Conservation (phyloP, 1,284 basidiomycete genomes). For the Cryptococcus jaspeensis region DNA sequence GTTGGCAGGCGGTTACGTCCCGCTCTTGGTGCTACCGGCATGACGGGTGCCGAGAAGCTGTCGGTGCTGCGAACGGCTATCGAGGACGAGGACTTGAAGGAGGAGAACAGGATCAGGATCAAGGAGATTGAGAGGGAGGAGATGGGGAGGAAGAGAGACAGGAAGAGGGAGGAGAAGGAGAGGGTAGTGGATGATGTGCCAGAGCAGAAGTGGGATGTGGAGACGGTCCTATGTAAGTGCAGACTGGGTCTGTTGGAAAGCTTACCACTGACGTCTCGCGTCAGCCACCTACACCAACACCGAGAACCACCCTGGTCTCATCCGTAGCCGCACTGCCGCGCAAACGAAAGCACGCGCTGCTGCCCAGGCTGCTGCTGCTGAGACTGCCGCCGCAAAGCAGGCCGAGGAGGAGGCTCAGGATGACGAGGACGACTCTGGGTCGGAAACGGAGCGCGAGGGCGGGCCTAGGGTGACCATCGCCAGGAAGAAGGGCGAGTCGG, state of each 20-base stretch:
- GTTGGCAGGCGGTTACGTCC: slow-evolving; percentile 78
- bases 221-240: slow-evolving; percentile 84
- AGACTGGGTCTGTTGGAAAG: too few species aligned
- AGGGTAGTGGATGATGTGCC: slow-evolving; percentile 63
- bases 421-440: slow-evolving; percentile 50
- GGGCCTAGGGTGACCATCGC: slow-evolving; percentile 53
- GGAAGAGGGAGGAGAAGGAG: slow-evolving; percentile 51
- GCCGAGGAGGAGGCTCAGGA: slow-evolving; percentile 45
- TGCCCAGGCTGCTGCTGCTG: background rate
- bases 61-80: slow-evolving; percentile 74
- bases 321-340: slow-evolving; percentile 63
- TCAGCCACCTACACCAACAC: slow-evolving; percentile 90
- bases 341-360: slow-evolving; percentile 33
- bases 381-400: background rate
- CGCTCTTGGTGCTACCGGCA: slow-evolving; percentile 61
- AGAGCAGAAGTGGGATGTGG: slow-evolving; percentile 87
- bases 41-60: slow-evolving; percentile 72
- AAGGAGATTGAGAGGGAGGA: slow-evolving; percentile 57
- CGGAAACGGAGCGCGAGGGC: slow-evolving; percentile 46
- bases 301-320: slow-evolving; percentile 88
- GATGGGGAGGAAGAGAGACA: slow-evolving; percentile 24
- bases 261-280: slow-evolving; percentile 2
- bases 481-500: slow-evolving; percentile 74
- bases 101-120: slow-evolving; percentile 62
- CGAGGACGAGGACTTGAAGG: slow-evolving; percentile 61